A percentile compares a stretch with the other conserved stretches of the same genome.
phyloP scores from a whole-genome alignment of 108 stramenopile species.

The Nitzschia sp. region DNA sequence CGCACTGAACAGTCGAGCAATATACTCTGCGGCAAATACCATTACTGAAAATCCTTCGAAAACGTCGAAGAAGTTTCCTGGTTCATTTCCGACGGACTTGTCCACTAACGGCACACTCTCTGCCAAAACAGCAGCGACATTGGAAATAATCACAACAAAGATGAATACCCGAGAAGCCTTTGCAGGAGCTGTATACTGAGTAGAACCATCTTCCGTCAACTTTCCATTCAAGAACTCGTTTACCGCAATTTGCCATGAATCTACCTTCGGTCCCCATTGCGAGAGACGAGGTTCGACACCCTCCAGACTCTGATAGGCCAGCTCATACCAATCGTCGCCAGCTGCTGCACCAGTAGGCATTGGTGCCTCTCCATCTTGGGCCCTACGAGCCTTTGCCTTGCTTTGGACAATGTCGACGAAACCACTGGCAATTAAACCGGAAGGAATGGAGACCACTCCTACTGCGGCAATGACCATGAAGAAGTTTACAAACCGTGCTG shows the following conservation, averaged over 20 bases:
- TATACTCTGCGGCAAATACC: slow-evolving; percentile 74
- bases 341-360: slow-evolving; percentile 26
- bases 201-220: slow-evolving; percentile 36
- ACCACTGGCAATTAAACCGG: slow-evolving; percentile 83
- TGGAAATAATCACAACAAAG: slow-evolving; percentile 74
- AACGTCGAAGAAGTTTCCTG: slow-evolving; percentile 74
- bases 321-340: slow-evolving; percentile 87
- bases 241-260: slow-evolving; percentile 55
- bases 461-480: slow-evolving; percentile 87
- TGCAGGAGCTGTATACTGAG: slow-evolving; percentile 41
- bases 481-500: slow-evolving; percentile 66
- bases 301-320: slow-evolving; percentile 49
- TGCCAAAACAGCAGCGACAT: slow-evolving; percentile 74
- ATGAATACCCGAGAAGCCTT: slow-evolving; percentile 56
- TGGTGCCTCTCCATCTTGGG: slow-evolving; percentile 3
- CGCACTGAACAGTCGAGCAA: slow-evolving; percentile 80
- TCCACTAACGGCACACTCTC: slow-evolving; percentile 78
- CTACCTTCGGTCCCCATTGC: slow-evolving; percentile 58
- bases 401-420: slow-evolving; percentile 86
- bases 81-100: slow-evolving; percentile 63
- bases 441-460: slow-evolving; percentile 86
- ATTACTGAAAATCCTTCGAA: slow-evolving; percentile 80
- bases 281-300: slow-evolving; percentile 57
- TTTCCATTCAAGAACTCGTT: slow-evolving; percentile 74
- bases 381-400: slow-evolving; percentile 46